Base-by-base conservation (phyloP, 2,329 filamentous ascomycete genomes). In the Clonostachys solani region DNA sequence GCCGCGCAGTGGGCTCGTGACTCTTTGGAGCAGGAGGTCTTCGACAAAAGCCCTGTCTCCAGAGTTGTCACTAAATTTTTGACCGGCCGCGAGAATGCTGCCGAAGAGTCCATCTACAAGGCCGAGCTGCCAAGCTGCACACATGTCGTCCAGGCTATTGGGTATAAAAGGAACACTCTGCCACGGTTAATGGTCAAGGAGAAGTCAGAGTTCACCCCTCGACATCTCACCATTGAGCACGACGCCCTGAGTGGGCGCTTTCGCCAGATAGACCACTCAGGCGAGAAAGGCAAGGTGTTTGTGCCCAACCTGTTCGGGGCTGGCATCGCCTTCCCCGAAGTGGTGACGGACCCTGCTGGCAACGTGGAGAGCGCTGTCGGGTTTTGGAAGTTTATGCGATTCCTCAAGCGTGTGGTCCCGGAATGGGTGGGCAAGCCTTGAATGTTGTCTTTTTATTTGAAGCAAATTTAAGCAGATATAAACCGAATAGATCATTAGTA, bases 381-480 rank as follows among this genome's bases (percentile, higher is more conserved):
- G 0, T 75, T 84, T 57, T 82, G 71, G 57, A 85, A 86, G 62
- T 85, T 86, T 52, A 84, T 84, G 80, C 80, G 73, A 42, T 84
- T 77, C 54, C 60, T 81, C 46, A 77, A 78, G 62, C 72, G 68
- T 50, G 78, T 81, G 5, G 65, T 71, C 17, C 77, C 76, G 15
- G 60, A 65, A 16, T 84, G 80, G 80, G 8, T 49, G 12, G 19
- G 33, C 15, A 36, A 15, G 33, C 18, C 18, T 29, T 16, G 40
- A 18, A 17, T 42, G 6, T 19, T 8, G 17, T 7, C 19, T 19
- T 29, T 42, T 9, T 9, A 29, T 29, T 29, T 9, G 9, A 29
- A 29, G 23, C 23, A 4, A 29, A 29, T 4, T 29, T 29, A 10
- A 29, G 23, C 3, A 29, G 23, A 29, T 29, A 10, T 29, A 29